phyloP scores from a whole-genome alignment of 108 stramenopile genomes.

The Skeletonema costatum region DNA sequence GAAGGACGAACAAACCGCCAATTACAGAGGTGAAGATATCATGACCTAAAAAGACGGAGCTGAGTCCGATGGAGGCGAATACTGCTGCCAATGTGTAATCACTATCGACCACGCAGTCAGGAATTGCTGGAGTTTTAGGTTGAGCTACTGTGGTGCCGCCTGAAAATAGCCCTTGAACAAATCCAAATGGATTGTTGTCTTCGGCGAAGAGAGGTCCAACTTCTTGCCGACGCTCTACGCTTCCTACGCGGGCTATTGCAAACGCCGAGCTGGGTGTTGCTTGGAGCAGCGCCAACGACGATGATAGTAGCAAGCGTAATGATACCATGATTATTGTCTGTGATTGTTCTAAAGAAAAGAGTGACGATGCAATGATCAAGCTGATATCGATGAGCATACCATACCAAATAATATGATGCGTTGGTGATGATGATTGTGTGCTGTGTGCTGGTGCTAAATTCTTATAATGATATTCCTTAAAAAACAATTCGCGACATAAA shows the following conservation, averaged over 20 bases:
- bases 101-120: slow-evolving; percentile 53
- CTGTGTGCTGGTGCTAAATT: too few species aligned
- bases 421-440: neutral
- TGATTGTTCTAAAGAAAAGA: too few species aligned
- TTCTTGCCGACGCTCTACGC: neutral
- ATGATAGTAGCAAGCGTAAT: neutral
- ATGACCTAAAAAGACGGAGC: slow-evolving; percentile 42
- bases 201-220: neutral
- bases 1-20: slow-evolving; percentile 52
- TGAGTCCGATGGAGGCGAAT: slow-evolving; percentile 48
- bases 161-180: slow-evolving; percentile 9
- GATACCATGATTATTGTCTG: neutral
- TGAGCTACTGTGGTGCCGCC: slow-evolving; percentile 12
- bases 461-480: too few species aligned
- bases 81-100: slow-evolving; percentile 61
- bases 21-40: slow-evolving; percentile 30
- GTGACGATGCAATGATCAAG: neutral
- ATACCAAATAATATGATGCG: too few species aligned
- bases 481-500: too few species aligned
- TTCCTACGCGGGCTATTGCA: neutral
- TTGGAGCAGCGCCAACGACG: neutral
- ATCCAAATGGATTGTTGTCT: slow-evolving; percentile 12
- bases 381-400: too few species aligned
- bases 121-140: slow-evolving; percentile 28
- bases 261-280: neutral